A percentile compares a stretch with the other conserved stretches of the same genome.
Evolutionary conservation across 2,329 filamentous ascomycete species (phyloP).

Genomic region (Xylogone sp.): DNA sequence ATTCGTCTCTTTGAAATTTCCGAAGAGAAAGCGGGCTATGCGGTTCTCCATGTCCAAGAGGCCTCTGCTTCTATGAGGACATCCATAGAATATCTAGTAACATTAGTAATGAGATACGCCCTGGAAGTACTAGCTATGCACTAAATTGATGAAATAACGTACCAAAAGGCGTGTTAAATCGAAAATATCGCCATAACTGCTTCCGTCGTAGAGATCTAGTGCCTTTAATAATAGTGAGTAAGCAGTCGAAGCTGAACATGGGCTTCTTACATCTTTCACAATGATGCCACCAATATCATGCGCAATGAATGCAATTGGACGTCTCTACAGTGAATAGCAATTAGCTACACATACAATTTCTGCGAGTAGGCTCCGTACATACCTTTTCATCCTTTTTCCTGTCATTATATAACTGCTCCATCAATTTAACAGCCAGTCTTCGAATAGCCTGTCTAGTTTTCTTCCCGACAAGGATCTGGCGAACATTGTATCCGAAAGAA

Average conservation of each 20-base stretch:
- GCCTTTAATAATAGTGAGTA: not conserved
- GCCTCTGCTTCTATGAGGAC: conserved; percentile 8
- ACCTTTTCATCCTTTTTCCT: conserved; percentile 1
- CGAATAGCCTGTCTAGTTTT: conserved; percentile 5
- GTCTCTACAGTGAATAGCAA: too few relatives aligned
- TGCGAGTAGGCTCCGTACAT: not conserved
- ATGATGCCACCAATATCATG: conserved; percentile 13
- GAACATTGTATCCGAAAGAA: not conserved
- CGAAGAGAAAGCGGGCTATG: conserved; percentile 2
- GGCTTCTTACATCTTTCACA: conserved; percentile 10
- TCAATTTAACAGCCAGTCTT: conserved; percentile 5
- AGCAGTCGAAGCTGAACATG: not conserved
- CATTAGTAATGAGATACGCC: not conserved
- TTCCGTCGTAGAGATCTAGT: conserved; percentile 3
- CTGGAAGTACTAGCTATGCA: not conserved
- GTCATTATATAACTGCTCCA: conserved; percentile 5
- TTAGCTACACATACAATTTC: too few relatives aligned
- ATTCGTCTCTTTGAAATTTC: not conserved
- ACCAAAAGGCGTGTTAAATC: conserved; percentile 7
- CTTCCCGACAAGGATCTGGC: not conserved
- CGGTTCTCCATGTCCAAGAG: conserved; percentile 9
- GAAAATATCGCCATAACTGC: conserved; percentile 2
- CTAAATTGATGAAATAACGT: not conserved
- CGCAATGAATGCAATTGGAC: conserved; percentile 8
- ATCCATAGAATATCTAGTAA: conserved; percentile 11